phyloP scores from a whole-genome alignment of 2,329 filamentous ascomycete species.

The Fusarium sp. region DNA sequence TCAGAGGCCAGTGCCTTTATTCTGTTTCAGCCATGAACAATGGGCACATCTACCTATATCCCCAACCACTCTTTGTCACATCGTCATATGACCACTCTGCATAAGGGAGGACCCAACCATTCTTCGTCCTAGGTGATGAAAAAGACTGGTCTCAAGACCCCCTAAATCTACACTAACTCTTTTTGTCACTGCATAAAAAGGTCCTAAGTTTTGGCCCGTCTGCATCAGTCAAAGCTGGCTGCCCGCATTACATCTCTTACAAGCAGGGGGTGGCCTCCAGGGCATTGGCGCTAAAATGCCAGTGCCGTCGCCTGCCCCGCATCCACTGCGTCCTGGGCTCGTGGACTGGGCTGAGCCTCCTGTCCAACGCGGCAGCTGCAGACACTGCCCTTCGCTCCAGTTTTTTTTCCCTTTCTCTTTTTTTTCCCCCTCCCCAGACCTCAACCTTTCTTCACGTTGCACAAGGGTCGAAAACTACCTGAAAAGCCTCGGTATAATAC shows the following conservation, averaged over 20 bases:
- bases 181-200: background rate
- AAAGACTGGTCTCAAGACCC: background rate
- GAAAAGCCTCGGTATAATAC: background rate
- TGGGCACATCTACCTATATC: background rate
- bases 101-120: background rate
- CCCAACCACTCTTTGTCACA: background rate
- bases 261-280: slow-evolving; percentile 17
- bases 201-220: background rate
- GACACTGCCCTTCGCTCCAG: slow-evolving; percentile 30
- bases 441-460: slow-evolving; percentile 5
- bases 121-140: background rate
- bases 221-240: background rate
- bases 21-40: background rate
- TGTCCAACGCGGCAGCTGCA: slow-evolving; percentile 7
- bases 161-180: background rate
- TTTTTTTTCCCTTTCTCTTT: slow-evolving; percentile 22
- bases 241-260: background rate
- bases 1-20: slow-evolving; percentile 4
- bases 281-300: slow-evolving; percentile 18
- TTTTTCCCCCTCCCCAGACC: background rate
- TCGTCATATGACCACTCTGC: slow-evolving; percentile 27
- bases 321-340: background rate
- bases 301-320: slow-evolving; percentile 24
- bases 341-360: slow-evolving; percentile 25
- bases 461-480: background rate